Evolutionary conservation across 2,329 filamentous ascomycete genomes (phyloP), one percentile per base, ranked within the genome.

Genomic region (Verticillium albo-atrum): DNA sequence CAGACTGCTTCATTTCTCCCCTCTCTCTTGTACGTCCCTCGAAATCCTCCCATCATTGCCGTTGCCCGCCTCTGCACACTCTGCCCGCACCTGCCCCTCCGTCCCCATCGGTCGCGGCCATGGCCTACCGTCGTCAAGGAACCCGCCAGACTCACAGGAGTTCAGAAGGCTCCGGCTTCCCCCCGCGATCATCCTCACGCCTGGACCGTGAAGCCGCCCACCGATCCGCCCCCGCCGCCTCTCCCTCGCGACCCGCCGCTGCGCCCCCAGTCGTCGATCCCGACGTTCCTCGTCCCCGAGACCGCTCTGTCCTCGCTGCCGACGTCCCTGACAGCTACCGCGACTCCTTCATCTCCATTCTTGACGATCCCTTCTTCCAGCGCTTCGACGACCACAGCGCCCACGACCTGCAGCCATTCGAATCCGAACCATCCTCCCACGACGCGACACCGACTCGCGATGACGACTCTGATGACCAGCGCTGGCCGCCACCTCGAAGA

Each of bases 341-440:
- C 61, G 78, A 80, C 65, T 85, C 82, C 20, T 72, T 83, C 63
- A 70, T 76, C 56, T 83, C 81, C 61, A 81, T 84, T 62, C 72
- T 82, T 67, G 79, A 85, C 75, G 81, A 84, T 64, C 80, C 80
- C 30, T 83, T 84, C 69, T 81, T 82, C 71, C 76, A 78, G 65
- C 77, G 75, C 63, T 78, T 79, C 64, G 72, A 79, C 68, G 68
- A 71, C 37, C 69, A 72, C 60, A 66, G 72, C 51, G 65, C 68
- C 35, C 67, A 69, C 57, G 68, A 72, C 61, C 60, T 71, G 56
- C 69, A 64, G 59, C 67, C 34, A 35, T 61, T 63, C 30, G 62
- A 63, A 27, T 69, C 58, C 66, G 65, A 34, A 63, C 64, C 57
- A 9, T 23, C 60, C 55, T 65, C 65, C 32, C 63, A 68, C 58